Conservation (phyloP, 129 eudicot species). For the Silybum marianum region DNA sequence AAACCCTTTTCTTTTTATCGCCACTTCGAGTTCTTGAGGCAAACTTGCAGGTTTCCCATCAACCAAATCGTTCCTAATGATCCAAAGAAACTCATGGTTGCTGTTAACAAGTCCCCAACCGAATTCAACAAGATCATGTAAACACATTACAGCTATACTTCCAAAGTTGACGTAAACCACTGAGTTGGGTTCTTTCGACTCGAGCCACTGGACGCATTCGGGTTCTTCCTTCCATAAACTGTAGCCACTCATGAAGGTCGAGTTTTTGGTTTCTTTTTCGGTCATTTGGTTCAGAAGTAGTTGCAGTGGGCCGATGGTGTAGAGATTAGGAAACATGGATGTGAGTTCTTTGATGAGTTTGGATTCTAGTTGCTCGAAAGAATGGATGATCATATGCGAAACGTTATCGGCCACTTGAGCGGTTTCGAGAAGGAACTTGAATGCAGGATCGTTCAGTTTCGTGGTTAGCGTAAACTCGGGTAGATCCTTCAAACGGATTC, state of each 20-base stretch:
- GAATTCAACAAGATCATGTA: constrained; percentile 46
- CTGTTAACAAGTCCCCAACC: constrained; percentile 73
- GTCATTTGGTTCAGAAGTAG: constrained; percentile 19
- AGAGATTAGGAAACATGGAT: constrained; percentile 23
- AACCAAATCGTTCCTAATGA: constrained; percentile 31
- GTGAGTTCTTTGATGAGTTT: constrained; percentile 20
- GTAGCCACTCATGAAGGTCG: constrained; percentile 5
- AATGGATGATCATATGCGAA: constrained; percentile 36
- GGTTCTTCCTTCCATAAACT: constrained; percentile 47
- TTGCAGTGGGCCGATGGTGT: constrained; percentile 39
- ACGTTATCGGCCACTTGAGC: constrained; percentile 22
- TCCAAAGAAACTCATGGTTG: constrained; percentile 28
- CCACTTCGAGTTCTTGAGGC: constrained; percentile 32
- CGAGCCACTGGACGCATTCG: constrained; percentile 50
- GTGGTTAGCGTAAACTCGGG: constrained; percentile 11
- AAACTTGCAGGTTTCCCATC: constrained; percentile 28
- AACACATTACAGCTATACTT: constrained; percentile 45
- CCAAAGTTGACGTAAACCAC: constrained; percentile 65
- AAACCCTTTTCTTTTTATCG: constrained; percentile 25
- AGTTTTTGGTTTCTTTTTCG: background rate
- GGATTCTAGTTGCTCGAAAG: constrained; percentile 35
- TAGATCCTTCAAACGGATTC: constrained; percentile 29
- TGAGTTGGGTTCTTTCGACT: constrained; percentile 35
- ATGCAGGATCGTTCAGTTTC: background rate
- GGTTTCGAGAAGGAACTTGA: constrained; percentile 13